Conservation (phyloP, 345 rosid genomes). For the Populus ilicifolia region DNA sequence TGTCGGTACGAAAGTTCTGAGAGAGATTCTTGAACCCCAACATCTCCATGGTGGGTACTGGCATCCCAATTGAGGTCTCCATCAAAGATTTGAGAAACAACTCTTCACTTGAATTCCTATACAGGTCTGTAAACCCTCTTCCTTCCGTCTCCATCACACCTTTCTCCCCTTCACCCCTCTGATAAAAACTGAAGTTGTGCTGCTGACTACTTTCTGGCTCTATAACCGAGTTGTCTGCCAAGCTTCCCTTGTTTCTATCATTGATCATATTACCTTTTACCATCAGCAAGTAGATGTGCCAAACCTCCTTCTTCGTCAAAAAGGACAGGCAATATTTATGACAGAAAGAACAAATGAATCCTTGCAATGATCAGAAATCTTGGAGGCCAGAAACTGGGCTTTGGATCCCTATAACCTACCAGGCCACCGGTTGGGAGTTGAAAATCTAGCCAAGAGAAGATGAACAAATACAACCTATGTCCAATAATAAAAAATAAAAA, state of each 20-base stretch:
- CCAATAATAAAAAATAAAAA: too few species aligned
- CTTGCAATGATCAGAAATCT: background rate
- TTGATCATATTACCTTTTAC: constrained; percentile 20
- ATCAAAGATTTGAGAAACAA: constrained; percentile 55
- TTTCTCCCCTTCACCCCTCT: constrained; percentile 27
- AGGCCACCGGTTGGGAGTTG: background rate
- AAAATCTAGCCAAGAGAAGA: background rate
- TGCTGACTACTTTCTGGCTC: constrained; percentile 15
- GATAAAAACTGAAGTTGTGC: constrained; percentile 9
- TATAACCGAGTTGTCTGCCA: constrained; percentile 4
- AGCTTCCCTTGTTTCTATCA: constrained; percentile 24
- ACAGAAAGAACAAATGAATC: background rate
- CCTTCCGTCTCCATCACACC: constrained; percentile 43
- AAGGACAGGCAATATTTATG: background rate
- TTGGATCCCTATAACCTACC: background rate
- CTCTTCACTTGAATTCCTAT: constrained; percentile 63
- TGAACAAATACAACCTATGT: background rate
- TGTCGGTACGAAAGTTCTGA: constrained; percentile 51
- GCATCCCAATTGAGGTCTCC: constrained; percentile 56
- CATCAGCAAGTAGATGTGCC: background rate
- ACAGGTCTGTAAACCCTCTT: constrained; percentile 43
- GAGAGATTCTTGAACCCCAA: constrained; percentile 54
- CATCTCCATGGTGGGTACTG: constrained; percentile 53
- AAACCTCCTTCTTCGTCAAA: background rate
- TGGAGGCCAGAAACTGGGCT: background rate